These are phyloP conservation scores for Arachnopeziza araneosa DNA, from an alignment of 2,329 filamentous ascomycete genomes.

Conservation along the genomic window DNA sequence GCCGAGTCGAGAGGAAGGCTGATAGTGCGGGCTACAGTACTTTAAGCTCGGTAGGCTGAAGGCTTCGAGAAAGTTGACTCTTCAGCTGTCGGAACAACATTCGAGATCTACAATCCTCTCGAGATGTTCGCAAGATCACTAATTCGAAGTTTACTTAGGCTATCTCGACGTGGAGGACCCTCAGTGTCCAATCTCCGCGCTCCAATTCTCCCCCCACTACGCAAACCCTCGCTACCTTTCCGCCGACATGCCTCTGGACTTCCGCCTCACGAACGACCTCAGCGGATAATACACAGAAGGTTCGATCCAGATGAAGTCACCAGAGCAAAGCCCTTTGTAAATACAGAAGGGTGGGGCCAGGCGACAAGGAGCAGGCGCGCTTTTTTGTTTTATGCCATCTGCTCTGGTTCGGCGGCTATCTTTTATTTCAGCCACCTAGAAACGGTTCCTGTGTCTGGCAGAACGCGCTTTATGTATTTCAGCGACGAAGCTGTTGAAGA, in stretches of 20 bases:
- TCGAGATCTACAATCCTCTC: not conserved
- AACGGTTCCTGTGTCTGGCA: slow-evolving; percentile 65
- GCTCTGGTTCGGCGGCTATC: slow-evolving; percentile 31
- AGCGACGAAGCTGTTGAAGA: slow-evolving; percentile 48
- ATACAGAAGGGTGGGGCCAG: slow-evolving; percentile 30
- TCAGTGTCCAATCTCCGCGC: not conserved
- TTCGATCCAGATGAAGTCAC: slow-evolving; percentile 17
- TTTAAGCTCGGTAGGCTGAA: no score
- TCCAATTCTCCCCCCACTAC: not conserved
- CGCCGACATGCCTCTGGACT: not conserved
- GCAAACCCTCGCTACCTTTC: not conserved
- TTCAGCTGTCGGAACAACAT: not conserved
- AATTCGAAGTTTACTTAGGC: not conserved
- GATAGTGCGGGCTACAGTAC: not conserved
- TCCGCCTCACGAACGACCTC: not conserved
- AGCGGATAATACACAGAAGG: not conserved
- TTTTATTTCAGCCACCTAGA: slow-evolving; percentile 69
- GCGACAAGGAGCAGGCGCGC: slow-evolving; percentile 31
- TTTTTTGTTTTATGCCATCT: slow-evolving; percentile 38
- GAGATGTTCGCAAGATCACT: slow-evolving; percentile 1
- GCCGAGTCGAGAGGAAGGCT: not conserved
- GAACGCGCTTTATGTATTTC: slow-evolving; percentile 68
- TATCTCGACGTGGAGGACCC: not conserved
- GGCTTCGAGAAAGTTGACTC: not conserved
- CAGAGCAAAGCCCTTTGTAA: slow-evolving; percentile 35